Base-by-base conservation (phyloP, 2,329 filamentous ascomycete genomes). In the Fusarium acutatum region DNA sequence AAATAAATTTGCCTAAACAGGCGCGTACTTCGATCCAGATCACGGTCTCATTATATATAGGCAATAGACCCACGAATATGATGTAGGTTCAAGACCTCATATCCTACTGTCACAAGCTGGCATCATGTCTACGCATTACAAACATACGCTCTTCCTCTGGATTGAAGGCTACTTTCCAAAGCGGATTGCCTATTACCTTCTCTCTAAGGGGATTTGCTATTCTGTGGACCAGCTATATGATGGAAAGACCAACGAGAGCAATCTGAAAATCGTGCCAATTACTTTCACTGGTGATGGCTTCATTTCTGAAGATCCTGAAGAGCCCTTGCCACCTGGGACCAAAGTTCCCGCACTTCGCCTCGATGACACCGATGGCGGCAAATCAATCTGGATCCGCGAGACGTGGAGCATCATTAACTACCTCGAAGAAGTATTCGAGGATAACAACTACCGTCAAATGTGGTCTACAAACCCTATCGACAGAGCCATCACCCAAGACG, bases 131-230 rank as follows among this genome's bases (percentile, higher is more conserved):
- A 40, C 18, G 7, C 0, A 6, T 8, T 24, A 47, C 15, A 22
- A 35, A 2, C 40, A 58, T 7, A 30, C 18, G 4, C 60, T 64
- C 5, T 60, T 49, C n/a, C 60, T 60, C 4, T 60, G 60, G 60
- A 13, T 64, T 4, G 54, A 60, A 24, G 60, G 60, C 7, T 60
- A 41, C 7, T 64, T 64, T 18, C 60, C 54, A 13, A 64, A 64
- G 26, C 60, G 47, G 1, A 35, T 60, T 6, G 24, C 30, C 8
- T 64, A 64, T 6, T 64, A 64, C 18, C 43, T 64, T 11, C 35
- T 64, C 13, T 35, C 32, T 6, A 60, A 60, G 11, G 43, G 60
- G 1, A 24, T 60, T 0, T 54, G 35, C 24, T 35, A 37, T 8
- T 49, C 54, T 11, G 35, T 52, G 1, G 41, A 41, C 3, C 43